Conservation (phyloP, 2,329 filamentous ascomycete species). For the Huntiella savannae region DNA sequence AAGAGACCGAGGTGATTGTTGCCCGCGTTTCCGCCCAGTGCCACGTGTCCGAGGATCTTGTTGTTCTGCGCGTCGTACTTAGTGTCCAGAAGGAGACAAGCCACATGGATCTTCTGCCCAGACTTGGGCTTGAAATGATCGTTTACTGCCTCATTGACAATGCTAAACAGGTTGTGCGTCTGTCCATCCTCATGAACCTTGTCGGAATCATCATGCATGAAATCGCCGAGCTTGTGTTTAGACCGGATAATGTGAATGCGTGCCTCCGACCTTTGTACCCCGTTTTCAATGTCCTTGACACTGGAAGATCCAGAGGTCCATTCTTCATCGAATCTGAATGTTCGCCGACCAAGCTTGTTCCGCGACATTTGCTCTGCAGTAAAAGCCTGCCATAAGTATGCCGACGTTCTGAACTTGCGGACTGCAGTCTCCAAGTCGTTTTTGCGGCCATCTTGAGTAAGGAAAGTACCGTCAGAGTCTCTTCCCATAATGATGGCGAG, state of each 20-base stretch:
- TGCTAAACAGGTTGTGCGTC: slow-evolving; percentile 55
- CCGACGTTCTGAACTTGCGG: slow-evolving; percentile 83
- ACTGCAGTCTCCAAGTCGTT: slow-evolving; percentile 66
- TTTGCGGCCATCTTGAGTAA: slow-evolving; percentile 56
- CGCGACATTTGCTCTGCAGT: slow-evolving; percentile 92
- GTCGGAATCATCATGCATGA: slow-evolving; percentile 1
- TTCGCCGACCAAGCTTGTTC: slow-evolving; percentile 67
- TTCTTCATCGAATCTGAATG: slow-evolving; percentile 84
- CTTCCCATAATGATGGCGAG: slow-evolving; percentile 73
- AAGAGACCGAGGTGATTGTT: slow-evolving; percentile 72
- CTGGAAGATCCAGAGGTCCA: slow-evolving; percentile 76
- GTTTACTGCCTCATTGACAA: slow-evolving; percentile 60
- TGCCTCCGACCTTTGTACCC: slow-evolving; percentile 72
- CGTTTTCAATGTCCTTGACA: slow-evolving; percentile 48
- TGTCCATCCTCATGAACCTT: slow-evolving; percentile 24
- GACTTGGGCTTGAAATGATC: slow-evolving; percentile 54
- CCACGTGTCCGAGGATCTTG: slow-evolving; percentile 61
- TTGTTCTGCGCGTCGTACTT: slow-evolving; percentile 64
- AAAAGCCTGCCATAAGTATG: slow-evolving; percentile 92
- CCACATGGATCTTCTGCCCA: slow-evolving; percentile 76
- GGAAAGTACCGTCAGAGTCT: slow-evolving; percentile 73
- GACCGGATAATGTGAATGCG: slow-evolving; percentile 72
- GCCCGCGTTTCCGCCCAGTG: slow-evolving; percentile 56
- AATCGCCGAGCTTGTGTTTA: slow-evolving; percentile 48
- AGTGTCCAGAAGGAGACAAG: slow-evolving; percentile 67